Percentiles rank a stretch among this genome's conserved stretches.
Conservation (phyloP, 768 basidiomycete genomes). For the Russula foetens region DNA sequence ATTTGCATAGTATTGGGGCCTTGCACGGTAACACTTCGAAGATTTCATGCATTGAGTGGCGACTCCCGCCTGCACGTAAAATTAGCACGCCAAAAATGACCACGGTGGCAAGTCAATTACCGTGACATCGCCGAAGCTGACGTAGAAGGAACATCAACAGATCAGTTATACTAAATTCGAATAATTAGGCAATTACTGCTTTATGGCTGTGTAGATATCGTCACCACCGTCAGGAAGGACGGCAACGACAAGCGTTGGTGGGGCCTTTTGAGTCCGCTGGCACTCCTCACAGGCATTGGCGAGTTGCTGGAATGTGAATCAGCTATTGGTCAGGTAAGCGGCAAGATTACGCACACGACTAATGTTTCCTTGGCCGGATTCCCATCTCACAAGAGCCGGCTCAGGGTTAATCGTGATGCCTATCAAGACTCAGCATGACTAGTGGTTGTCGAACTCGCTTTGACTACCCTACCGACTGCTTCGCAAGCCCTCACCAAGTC, state of each 20-base stretch:
- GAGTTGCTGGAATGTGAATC: constrained; percentile 35
- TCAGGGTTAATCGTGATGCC: constrained; percentile 49
- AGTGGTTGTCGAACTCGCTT: not conserved
- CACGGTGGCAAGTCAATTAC: not conserved
- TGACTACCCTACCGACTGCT: constrained; percentile 47
- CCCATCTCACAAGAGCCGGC: constrained; percentile 39
- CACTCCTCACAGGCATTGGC: constrained; percentile 40
- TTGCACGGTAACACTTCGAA: constrained; percentile 54
- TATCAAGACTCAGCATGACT: constrained; percentile 22
- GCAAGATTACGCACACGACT: constrained; percentile 7
- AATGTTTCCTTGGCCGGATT: constrained; percentile 50
- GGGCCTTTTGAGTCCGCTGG: constrained; percentile 29
- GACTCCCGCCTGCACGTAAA: constrained; percentile 43
- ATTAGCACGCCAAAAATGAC: not conserved
- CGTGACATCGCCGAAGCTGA: constrained; percentile 4
- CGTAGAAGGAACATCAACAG: not conserved
- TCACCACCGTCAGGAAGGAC: constrained; percentile 36
- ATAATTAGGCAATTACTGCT: constrained; percentile 50
- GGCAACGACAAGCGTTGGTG: constrained; percentile 15
- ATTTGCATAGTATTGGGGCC: constrained; percentile 71
- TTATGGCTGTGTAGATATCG: constrained; percentile 69
- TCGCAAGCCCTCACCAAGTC: constrained; percentile 41
- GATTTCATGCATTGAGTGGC: constrained; percentile 72
- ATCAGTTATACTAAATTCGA: not conserved
- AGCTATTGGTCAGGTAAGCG: not conserved